These are phyloP conservation scores for Saturnispora sanitii DNA, from an alignment of 805 yeast species.

Conservation along the genomic window DNA sequence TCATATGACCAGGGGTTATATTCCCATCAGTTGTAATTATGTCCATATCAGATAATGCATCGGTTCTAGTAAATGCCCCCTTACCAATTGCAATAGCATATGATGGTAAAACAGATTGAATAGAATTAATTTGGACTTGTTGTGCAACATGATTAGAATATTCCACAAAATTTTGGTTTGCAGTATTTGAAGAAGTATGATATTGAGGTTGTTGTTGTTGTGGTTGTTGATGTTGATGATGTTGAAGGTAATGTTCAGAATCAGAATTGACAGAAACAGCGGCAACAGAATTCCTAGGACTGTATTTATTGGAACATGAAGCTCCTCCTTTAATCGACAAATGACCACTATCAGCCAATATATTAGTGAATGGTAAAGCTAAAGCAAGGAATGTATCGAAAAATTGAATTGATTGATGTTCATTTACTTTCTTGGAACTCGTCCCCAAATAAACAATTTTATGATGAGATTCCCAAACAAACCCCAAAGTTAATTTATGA, in stretches of 20 bases:
- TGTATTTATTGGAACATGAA: not conserved
- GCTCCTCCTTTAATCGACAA: too few relatives aligned
- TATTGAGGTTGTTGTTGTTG: not conserved
- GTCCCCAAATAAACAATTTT: conserved; percentile 52
- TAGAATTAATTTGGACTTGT: conserved; percentile 52
- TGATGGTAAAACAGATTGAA: conserved; percentile 63
- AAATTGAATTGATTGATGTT: conserved; percentile 38
- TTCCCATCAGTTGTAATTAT: conserved; percentile 63
- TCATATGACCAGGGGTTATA: conserved; percentile 51
- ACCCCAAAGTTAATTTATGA: conserved; percentile 58
- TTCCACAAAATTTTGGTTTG: conserved; percentile 43
- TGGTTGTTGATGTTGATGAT: not conserved
- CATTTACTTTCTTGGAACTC: conserved; percentile 32
- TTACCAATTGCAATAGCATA: conserved; percentile 72
- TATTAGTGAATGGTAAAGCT: conserved; percentile 44
- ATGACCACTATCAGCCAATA: conserved; percentile 20
- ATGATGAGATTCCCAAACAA: conserved; percentile 73
- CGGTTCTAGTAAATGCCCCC: conserved; percentile 60
- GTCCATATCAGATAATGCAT: conserved; percentile 60
- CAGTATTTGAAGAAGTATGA: not conserved
- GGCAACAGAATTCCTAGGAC: not conserved
- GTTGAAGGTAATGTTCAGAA: not conserved
- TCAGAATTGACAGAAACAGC: not conserved
- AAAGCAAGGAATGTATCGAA: conserved; percentile 40
- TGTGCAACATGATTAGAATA: conserved; percentile 74